Evolutionary conservation across 2,329 filamentous ascomycete genomes (phyloP).

Genomic region (Cladophialophora yegresii): DNA sequence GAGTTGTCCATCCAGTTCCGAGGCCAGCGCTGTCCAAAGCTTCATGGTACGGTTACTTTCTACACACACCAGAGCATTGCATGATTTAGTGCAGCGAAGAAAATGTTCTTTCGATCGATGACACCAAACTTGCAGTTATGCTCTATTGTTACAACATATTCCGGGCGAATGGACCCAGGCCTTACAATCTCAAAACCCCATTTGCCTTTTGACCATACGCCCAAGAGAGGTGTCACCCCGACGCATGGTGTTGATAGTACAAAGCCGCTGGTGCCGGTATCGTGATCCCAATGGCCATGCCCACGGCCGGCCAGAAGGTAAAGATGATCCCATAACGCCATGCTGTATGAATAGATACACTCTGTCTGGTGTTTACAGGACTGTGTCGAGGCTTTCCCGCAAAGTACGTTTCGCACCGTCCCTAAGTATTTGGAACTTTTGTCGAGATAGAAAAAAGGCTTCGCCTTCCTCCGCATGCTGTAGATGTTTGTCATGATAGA

Average conservation of each 20-base stretch:
- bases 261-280: not conserved
- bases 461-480: not conserved
- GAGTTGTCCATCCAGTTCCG: conserved; percentile 5
- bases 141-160: conserved; percentile 24
- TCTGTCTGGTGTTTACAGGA: not conserved
- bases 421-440: conserved; percentile 5
- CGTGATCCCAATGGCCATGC: not conserved
- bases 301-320: not conserved
- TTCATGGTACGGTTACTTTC: not conserved
- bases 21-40: not conserved
- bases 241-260: not conserved
- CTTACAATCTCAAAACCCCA: not conserved
- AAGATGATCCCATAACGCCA: conserved; percentile 19
- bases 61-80: not conserved
- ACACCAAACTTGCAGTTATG: conserved; percentile 1
- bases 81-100: not conserved
- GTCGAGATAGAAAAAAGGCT: not conserved
- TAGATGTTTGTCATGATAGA: not conserved
- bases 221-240: not conserved
- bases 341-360: conserved; percentile 30
- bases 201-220: not conserved
- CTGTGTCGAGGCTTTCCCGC: not conserved
- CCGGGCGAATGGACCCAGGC: not conserved
- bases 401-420: not conserved
- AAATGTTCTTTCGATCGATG: not conserved